Base-by-base conservation (phyloP, 2,329 filamentous ascomycete species). In the Podosphaera aphanis region DNA sequence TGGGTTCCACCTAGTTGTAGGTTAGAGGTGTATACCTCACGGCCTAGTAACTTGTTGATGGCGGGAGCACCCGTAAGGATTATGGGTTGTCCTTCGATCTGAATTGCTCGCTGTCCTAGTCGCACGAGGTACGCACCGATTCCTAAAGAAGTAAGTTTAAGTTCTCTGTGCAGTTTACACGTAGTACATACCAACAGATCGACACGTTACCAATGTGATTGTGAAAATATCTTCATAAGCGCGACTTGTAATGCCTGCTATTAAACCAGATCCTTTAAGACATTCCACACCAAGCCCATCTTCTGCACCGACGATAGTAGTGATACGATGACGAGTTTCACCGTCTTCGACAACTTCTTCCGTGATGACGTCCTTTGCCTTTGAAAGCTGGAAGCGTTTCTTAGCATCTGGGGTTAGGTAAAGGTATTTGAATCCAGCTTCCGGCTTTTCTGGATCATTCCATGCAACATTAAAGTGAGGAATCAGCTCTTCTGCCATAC, bases 181-280 rank as follows among this genome's bases (percentile, higher is more conserved):
- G 49, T 57, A 54, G 46, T 44, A 55, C 54, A 42, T 67, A 79
- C 90, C 90, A 60, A 98, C 90, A 56, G 90, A 98, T 60, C 90
- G 81, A 66, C 90, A 98, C 51, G 90, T 98, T 50, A 98, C 90
- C 53, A 98, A 71, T 18, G 90, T 98, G 58, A 94, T 79, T 48
- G 90, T 98, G 68, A 98, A 98, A 62, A 98, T 94, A 62, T 98
- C 90, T 59, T 94, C 88, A 66, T 98, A 98, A 37, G 90, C 90
- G 61, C 83, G 78, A 61, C 86, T 93, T 31, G 90, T 98, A 57
- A 88, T 88, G 70, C 90, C 90, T 49, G 90, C 90, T 66, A 98
- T 98, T 55, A 98, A 74, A 76, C 90, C 90, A 54, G 90, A 98
- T 51, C 90, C 90, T 62, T 85, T 81, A 63, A 98, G 67, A 66